Base-by-base conservation (phyloP, 169 alveolate genomes). In the Cystoisospora suis region DNA sequence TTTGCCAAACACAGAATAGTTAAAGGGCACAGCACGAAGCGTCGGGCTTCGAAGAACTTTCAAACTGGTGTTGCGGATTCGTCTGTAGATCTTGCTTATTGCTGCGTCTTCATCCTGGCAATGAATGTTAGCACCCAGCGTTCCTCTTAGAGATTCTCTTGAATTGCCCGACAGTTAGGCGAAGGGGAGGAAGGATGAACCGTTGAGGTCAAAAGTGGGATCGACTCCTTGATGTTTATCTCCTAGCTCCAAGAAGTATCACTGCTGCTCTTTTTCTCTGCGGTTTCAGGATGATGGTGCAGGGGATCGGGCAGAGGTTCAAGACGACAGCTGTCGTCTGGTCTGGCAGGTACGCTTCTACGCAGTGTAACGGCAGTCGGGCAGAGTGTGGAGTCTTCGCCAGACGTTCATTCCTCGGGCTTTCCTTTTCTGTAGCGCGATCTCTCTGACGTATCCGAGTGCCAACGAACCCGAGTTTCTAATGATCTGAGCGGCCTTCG, bases 261-360 rank as follows among this genome's bases (percentile, higher is more conserved):
- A 6, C 15, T 15, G 38, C 29, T n/a, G 6, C 40, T 40, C 46
- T 0, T 36, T 20, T 72, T 72, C 23, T 72, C 0, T 34, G 23
- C 2, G 34, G 15, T 17, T 29, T 17, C 7, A 6, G 56, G 34
- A 40, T n/a, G 83, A 72, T 9, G 47, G 29, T 6, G 77, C 36
- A 7, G 83, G 32, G 47, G 47, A 15, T 27, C 36, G 23, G 32
- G 38, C 56, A 29, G 83, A 38, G 3, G 47, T 38, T 1, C 27
- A 72, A 46, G 83, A 38, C 56, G 47, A 72, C n/a, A 72, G 83
- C 56, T 72, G 83, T 38, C 34, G 77, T 65, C 77, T 65, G 6
- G 77, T 65, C 7, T 65, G 77, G 77, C 77, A 65, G 77, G 77
- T 65, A 27, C 23, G 29, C 3, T 3, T 58, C 15, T n/a, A n/a